Base-by-base conservation (phyloP, 805 yeast species). In the Wickerhamiella musiphila region DNA sequence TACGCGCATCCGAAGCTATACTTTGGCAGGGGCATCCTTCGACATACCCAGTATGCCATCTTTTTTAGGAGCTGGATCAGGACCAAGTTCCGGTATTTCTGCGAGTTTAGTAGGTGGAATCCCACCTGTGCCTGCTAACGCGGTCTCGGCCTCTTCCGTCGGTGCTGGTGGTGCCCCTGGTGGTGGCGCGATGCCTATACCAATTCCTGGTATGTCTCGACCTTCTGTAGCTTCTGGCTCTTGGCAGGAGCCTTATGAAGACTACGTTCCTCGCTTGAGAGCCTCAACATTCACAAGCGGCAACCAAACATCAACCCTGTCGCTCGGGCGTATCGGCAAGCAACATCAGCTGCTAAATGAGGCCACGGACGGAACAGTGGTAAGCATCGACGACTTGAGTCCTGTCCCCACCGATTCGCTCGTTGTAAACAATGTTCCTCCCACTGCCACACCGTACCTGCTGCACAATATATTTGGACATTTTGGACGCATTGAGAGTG, bases 381-480 rank as follows among this genome's bases (percentile, higher is more conserved):
- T 31, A 11, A 23, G 32, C 8, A 29, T 33, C 23, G 46, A 41
- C 30, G 49, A 45, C 29, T 30, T 35, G 16, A 33, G 40, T 21
- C 36, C 40, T 6, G 34, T 35, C 16, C 49, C 50, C 10, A 43
- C 50, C 1, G 70, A 76, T 42, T 72, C 81, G 9, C 60, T 86
- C 28, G 63, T 84, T 41, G 61, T 90, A 34, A 78, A 83, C 28
- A 82, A 84, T 47, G 63, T 86, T 32, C 95, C 95, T 9, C 53
- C 70, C 14, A 50, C 58, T 3, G 57, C 63, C 11, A 61, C 71
- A 7, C 52, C 68, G 1, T 63, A 71, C 26, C 65, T 82, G 4
- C 53, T 78, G 37, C 63, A 64, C 4, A 73, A 76, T 32, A 54
- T 79, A 29, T 63, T 77, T 41, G 53, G 67, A 14, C 65, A 65